Evolutionary conservation across 139 green algal genomes (phyloP).

Genomic region (Protoeuglena noctilucae): DNA sequence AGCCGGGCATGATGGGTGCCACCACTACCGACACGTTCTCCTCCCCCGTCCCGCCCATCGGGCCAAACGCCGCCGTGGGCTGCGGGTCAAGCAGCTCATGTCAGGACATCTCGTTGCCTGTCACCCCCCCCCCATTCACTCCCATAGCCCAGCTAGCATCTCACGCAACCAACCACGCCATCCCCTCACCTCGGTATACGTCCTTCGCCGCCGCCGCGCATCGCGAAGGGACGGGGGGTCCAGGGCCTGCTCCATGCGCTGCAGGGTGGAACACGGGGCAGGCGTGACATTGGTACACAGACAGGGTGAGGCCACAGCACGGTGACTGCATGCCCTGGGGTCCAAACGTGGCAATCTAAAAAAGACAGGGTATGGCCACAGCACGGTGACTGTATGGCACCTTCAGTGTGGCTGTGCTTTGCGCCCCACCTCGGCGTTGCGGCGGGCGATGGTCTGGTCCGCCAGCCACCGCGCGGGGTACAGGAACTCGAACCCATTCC

Average conservation of each 20-base stretch:
- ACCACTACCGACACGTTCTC: conserved; percentile 80
- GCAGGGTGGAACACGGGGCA: no score
- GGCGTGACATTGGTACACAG: no score
- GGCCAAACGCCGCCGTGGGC: conserved; percentile 66
- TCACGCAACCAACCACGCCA: no score
- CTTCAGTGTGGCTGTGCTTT: no score
- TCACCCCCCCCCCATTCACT: neutral
- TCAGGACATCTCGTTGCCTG: neutral
- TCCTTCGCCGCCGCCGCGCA: neutral
- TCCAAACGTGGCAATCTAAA: no score
- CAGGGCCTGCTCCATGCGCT: conserved; percentile 44
- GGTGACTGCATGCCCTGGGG: no score
- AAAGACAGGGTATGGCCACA: no score
- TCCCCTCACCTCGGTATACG: no score
- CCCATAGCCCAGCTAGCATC: no score
- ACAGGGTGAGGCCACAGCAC: no score
- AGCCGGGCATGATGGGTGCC: conserved; percentile 54
- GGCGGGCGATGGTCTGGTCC: conserved; percentile 56
- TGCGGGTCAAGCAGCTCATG: no score
- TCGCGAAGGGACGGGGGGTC: conserved; percentile 32
- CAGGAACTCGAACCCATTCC: conserved; percentile 65
- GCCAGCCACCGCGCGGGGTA: conserved; percentile 69
- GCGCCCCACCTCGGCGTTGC: conserved; percentile 47
- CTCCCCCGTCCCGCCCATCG: conserved; percentile 62
- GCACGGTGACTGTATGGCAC: no score